Evolutionary conservation across 306 rosid species (phyloP), one percentile per base, ranked within the genome.

Genomic region (Fragaria iinumae): DNA sequence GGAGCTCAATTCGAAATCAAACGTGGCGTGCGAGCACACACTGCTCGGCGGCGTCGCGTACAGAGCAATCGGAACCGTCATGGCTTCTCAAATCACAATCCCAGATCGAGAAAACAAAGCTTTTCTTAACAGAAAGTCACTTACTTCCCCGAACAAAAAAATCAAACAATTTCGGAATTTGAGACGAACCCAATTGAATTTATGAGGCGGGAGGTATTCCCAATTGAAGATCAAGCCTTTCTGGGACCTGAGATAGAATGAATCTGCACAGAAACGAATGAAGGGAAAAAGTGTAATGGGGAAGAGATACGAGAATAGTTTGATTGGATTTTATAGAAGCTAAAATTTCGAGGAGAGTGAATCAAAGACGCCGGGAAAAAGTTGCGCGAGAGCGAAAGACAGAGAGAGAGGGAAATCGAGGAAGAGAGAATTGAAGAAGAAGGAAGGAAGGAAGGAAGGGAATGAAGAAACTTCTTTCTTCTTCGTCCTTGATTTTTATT

Each of bases 31-130:
- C 7, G 99, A 95, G 85, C 96, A 88, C 56, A 95, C 94, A 68
- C 87, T 87, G 82, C 96, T 82, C n/a, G 97, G 96, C 65, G 97
- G 92, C 69, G 97, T 95, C 38, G 96, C 90, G 87, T 92, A 92
- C 1, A 96, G 81, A 36, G 97, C 93, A 66, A 92, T 91, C 3
- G 99, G 96, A 20, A 92, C 98, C 74, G 87, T 88, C 98, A 96
- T 91, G 81, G 77, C 57, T 79, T 57, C 67, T 65, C 41, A 49
- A 65, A 76, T 57, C 79, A 44, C 50, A 55, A 8, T 4, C 60
- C 67, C 39, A 74, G 69, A 59, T 36, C 65, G 65, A 20, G 65
- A 72, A 72, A 1, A 73, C 25, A 8, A 0, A 0, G 38, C 25
- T 21, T 47, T 63, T 55, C 56, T 65, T 74, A 45, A 12, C 16